Conservation (phyloP, 2,329 filamentous ascomycete genomes). For the Lachnellula subtilissima region DNA sequence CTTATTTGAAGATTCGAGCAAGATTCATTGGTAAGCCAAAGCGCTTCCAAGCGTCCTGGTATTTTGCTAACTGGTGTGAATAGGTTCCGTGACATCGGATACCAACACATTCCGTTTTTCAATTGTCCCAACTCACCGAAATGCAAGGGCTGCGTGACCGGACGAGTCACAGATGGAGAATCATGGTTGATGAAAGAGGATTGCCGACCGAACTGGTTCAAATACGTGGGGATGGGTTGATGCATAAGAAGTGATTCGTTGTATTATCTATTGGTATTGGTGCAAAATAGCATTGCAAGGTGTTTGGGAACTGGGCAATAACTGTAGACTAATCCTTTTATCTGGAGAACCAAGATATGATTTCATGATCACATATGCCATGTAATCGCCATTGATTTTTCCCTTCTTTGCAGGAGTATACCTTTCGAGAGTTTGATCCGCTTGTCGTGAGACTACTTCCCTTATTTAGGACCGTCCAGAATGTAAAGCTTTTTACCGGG, state of each 20-base stretch:
- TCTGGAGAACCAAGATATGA: not conserved
- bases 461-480: too few species aligned
- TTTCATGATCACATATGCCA: not conserved
- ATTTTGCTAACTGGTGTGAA: slow-evolving; percentile 4
- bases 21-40: slow-evolving; percentile 78
- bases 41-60: not conserved
- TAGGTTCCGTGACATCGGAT: slow-evolving; percentile 99
- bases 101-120: slow-evolving; percentile 97
- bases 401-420: not conserved
- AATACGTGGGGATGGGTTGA: slow-evolving; percentile 78
- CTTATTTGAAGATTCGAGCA: slow-evolving; percentile 83
- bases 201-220: slow-evolving; percentile 95
- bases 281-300: slow-evolving; percentile 15
- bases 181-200: slow-evolving; percentile 83
- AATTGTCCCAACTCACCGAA: slow-evolving; percentile 98
- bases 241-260: not conserved
- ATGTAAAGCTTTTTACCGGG: too few species aligned
- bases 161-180: slow-evolving; percentile 84
- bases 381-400: not conserved
- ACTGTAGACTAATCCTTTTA: slow-evolving; percentile 4
- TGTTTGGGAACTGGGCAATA: slow-evolving; percentile 7
- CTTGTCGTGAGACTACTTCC: too few species aligned
- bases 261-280: not conserved
- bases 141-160: slow-evolving; percentile 81
- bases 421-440: too few species aligned